A percentile compares a stretch with the other conserved stretches of the same genome.
Evolutionary conservation across 2,329 filamentous ascomycete genomes (phyloP).

Genomic region (Diplocarpon mali): DNA sequence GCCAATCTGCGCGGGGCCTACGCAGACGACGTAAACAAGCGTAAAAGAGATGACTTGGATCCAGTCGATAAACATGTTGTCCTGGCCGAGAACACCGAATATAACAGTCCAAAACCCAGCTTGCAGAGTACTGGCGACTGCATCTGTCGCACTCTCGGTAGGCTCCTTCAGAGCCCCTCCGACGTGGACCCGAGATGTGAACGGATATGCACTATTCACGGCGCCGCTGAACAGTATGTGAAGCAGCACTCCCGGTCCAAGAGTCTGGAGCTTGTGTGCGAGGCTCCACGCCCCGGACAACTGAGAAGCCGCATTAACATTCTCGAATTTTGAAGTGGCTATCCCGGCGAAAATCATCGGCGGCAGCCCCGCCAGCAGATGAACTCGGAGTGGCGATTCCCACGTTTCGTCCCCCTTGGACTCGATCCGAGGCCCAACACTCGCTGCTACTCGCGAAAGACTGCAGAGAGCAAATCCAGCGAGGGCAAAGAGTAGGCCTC

Average conservation of each 20-base stretch:
- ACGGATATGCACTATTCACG: constrained; percentile 20
- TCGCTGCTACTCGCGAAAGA: constrained; percentile 17
- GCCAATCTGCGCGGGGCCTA: constrained; percentile 22
- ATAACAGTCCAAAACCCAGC: constrained; percentile 15
- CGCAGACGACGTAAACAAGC: constrained; percentile 18
- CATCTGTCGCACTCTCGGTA: constrained; percentile 10
- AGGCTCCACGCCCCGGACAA: constrained; percentile 16
- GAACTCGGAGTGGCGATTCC: constrained; percentile 15
- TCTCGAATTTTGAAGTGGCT: constrained; percentile 18
- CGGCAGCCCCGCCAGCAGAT: constrained; percentile 18
- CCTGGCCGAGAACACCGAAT: constrained; percentile 16
- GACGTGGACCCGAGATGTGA: constrained; percentile 14
- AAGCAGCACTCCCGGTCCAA: constrained; percentile 17
- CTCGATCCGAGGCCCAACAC: constrained; percentile 15
- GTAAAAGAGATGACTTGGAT: constrained; percentile 19
- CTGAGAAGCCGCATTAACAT: constrained; percentile 12
- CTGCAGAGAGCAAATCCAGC: constrained; percentile 15
- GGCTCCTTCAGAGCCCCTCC: constrained; percentile 19
- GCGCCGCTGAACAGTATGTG: constrained; percentile 18
- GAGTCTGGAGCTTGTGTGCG: constrained; percentile 9
- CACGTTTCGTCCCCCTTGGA: constrained; percentile 8
- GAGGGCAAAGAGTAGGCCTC: constrained; percentile 12
- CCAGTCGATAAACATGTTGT: constrained; percentile 20
- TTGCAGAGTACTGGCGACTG: constrained; percentile 18
- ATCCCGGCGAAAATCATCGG: constrained; percentile 17